These are phyloP conservation scores for Myriosclerotinia duriaeana DNA, from an alignment of 2,329 filamentous ascomycete genomes.

Conservation along the genomic window DNA sequence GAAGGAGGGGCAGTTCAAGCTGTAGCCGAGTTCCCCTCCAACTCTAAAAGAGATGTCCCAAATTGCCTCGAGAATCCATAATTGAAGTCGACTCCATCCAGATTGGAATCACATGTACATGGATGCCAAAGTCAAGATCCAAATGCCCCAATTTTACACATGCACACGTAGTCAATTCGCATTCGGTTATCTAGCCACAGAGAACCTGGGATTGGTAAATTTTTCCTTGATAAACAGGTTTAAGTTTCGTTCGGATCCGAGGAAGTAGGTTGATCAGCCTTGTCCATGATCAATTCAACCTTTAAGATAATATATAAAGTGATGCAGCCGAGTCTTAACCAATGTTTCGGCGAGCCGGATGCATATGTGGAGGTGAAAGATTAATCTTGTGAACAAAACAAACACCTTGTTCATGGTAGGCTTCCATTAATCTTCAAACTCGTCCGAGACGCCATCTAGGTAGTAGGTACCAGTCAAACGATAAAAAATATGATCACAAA, in stretches of 20 bases:
- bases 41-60: not conserved
- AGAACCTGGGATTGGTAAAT: not conserved
- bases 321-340: not conserved
- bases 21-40: conserved; percentile 11
- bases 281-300: not conserved
- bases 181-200: not conserved
- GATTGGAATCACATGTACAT: not conserved
- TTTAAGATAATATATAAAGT: not conserved
- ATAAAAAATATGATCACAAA: not conserved
- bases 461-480: not conserved
- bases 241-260: not conserved
- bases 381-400: not conserved
- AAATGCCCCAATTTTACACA: no score
- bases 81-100: not conserved
- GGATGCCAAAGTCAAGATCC: not conserved
- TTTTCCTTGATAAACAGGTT: not conserved
- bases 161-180: not conserved
- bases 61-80: not conserved
- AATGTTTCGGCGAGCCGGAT: conserved; percentile 9
- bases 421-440: conserved; percentile 14
- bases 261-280: not conserved
- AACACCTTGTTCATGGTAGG: conserved; percentile 3
- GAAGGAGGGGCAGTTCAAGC: conserved; percentile 7
- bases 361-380: not conserved
- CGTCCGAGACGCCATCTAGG: not conserved